phyloP scores from a whole-genome alignment of 148 eudicot species.

The Chenopodium quinoa region DNA sequence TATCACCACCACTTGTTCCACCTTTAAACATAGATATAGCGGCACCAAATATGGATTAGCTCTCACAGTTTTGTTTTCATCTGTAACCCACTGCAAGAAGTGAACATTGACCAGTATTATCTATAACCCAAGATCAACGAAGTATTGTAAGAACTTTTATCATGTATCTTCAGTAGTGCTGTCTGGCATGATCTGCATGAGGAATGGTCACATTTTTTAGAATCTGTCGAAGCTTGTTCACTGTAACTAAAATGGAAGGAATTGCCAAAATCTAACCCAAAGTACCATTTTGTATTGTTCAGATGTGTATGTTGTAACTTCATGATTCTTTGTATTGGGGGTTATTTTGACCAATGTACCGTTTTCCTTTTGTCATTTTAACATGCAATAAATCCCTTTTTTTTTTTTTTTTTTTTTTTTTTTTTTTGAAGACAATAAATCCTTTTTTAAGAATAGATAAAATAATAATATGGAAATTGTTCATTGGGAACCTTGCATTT shows the following conservation, averaged over 20 bases:
- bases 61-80: not conserved
- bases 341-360: not conserved
- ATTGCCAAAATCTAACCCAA: no score
- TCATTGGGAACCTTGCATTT: no score
- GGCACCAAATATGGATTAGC: not conserved
- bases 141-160: no score
- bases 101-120: no score
- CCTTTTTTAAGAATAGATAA: no score
- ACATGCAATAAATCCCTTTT: not conserved
- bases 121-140: no score
- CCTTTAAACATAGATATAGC: constrained; percentile 26
- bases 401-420: no score
- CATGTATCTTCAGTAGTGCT: no score
- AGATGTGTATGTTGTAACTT: no score
- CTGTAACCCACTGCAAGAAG: not conserved
- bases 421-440: not conserved
- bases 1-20: constrained; percentile 29
- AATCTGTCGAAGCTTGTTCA: not conserved
- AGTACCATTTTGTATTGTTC: no score
- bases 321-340: not conserved
- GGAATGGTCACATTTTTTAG: not conserved
- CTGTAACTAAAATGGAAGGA: not conserved
- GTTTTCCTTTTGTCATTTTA: not conserved
- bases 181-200: no score
- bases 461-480: no score